These are phyloP conservation scores for Heterobasidion occidentale DNA, from an alignment of 1,284 basidiomycete species.

Conservation along the genomic window DNA sequence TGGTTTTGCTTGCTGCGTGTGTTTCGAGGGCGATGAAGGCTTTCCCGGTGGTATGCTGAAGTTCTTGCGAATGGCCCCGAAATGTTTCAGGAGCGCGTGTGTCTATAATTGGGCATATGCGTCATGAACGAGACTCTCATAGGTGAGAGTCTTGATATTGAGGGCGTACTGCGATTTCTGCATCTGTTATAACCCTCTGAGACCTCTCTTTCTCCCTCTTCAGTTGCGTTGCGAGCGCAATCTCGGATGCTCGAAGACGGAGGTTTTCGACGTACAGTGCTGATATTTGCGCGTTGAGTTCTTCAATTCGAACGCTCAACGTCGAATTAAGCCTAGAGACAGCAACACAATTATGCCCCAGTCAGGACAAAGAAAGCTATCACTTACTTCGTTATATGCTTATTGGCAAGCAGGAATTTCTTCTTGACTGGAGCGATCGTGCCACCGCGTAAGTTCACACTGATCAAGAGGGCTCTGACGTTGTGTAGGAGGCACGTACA, in stretches of 20 bases:
- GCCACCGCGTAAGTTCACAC: conserved; percentile 9
- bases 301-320: conserved; percentile 73
- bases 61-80: conserved; percentile 55
- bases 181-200: conserved; percentile 57
- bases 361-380: conserved; percentile 6
- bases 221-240: conserved; percentile 63
- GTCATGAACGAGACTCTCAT: too few species aligned
- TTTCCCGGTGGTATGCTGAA: conserved; percentile 34
- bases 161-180: conserved; percentile 61
- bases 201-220: conserved; percentile 74
- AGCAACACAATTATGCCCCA: not conserved
- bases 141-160: not conserved
- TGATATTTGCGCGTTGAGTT: conserved; percentile 74
- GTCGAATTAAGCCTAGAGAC: conserved; percentile 69
- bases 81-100: conserved; percentile 54
- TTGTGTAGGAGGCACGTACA: conserved; percentile 39
- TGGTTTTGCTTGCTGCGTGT: conserved; percentile 33
- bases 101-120: conserved; percentile 30
- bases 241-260: conserved; percentile 69
- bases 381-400: conserved; percentile 75
- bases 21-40: conserved; percentile 25
- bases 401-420: conserved; percentile 82
- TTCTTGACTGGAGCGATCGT: conserved; percentile 65
- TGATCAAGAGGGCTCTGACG: conserved; percentile 3
- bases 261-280: conserved; percentile 74